phyloP scores from a whole-genome alignment of 805 yeast species.

The Metschnikowia baotianmanensis region DNA sequence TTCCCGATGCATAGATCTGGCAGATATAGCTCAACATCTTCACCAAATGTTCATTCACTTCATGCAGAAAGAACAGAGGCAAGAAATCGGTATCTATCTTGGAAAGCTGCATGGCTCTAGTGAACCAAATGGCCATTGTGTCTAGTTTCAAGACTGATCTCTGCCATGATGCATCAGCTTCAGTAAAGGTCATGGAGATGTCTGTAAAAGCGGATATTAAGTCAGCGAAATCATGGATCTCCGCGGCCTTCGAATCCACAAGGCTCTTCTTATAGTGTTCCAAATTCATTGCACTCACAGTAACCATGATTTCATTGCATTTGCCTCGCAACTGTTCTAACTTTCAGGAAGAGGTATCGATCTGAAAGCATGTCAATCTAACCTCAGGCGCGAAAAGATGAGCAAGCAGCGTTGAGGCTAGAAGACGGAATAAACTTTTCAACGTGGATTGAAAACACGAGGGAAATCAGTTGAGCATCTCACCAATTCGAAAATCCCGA shows the following conservation, averaged over 20 bases:
- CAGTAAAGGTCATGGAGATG: slow-evolving; percentile 1
- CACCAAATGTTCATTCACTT: slow-evolving; percentile 17
- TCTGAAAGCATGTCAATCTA: slow-evolving; percentile 4
- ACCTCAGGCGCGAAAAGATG: slow-evolving; percentile 6
- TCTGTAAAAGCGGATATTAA: slow-evolving; percentile 2
- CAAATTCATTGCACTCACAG: background rate
- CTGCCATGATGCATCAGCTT: slow-evolving; percentile 4
- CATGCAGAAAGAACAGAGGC: background rate
- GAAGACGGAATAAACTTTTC: too few relatives aligned
- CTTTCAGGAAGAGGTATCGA: background rate
- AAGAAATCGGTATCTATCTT: background rate
- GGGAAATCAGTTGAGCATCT: too few relatives aligned
- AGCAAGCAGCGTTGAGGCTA: too few relatives aligned
- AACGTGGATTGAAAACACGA: too few relatives aligned
- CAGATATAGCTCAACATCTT: slow-evolving; percentile 51
- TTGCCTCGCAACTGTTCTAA: background rate
- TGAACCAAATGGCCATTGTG: slow-evolving; percentile 61
- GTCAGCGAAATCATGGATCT: background rate
- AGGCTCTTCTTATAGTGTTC: slow-evolving; percentile 6
- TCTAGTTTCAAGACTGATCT: slow-evolving; percentile 37
- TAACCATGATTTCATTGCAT: slow-evolving; percentile 1
- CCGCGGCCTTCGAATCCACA: slow-evolving; percentile 2
- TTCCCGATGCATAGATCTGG: slow-evolving; percentile 70
- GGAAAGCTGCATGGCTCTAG: slow-evolving; percentile 48
- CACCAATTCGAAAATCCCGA: too few relatives aligned